phyloP scores from a whole-genome alignment of 345 rosid species.

The Erysimum cheiranthoides region DNA sequence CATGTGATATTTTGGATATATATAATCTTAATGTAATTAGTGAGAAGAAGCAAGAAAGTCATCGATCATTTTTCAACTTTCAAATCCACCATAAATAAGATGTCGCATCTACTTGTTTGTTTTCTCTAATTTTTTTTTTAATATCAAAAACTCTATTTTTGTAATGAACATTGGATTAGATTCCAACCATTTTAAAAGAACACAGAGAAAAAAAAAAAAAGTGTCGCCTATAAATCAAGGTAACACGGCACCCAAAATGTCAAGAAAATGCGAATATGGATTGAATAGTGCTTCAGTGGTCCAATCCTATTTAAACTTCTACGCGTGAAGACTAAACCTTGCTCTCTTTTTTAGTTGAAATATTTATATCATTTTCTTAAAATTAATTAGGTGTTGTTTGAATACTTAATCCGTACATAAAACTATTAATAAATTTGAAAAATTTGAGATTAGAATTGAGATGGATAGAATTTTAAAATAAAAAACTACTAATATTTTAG shows the following conservation, averaged over 20 bases:
- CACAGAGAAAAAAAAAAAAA: background rate
- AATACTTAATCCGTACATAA: background rate
- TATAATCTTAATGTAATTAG: background rate
- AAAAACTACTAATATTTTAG: too few relatives aligned
- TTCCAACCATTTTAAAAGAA: constrained; percentile 13
- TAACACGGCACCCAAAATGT: constrained; percentile 16
- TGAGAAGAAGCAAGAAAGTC: constrained; percentile 20
- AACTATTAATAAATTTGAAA: too few relatives aligned
- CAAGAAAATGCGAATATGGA: constrained; percentile 11
- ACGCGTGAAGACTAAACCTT: background rate
- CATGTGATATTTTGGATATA: constrained; percentile 6
- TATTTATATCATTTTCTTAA: background rate
- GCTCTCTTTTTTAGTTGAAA: too few relatives aligned
- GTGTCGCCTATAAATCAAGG: background rate
- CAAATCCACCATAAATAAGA: constrained; percentile 31
- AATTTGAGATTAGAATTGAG: too few relatives aligned
- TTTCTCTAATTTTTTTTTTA: background rate
- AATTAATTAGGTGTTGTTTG: background rate
- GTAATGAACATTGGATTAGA: background rate
- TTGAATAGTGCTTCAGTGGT: background rate
- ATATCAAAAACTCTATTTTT: background rate
- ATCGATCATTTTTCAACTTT: constrained; percentile 18
- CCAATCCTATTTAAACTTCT: background rate
- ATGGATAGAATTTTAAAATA: too few relatives aligned
- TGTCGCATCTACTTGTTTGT: constrained; percentile 3